These are phyloP conservation scores for Lentinula guzmanii DNA, from an alignment of 768 basidiomycete genomes.

Conservation along the genomic window DNA sequence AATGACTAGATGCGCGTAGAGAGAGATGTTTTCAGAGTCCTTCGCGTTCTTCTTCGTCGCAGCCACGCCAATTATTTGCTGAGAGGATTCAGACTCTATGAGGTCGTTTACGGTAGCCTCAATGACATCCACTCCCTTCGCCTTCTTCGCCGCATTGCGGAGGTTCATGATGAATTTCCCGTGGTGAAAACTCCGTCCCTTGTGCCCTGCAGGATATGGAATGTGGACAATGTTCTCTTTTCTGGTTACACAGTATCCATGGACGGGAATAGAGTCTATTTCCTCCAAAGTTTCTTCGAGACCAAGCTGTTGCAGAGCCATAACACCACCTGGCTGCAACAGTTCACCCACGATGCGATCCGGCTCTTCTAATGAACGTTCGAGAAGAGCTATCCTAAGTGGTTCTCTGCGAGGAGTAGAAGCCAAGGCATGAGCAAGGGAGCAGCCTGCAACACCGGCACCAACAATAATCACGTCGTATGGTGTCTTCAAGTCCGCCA, in stretches of 20 bases:
- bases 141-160: conserved; percentile 55
- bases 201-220: conserved; percentile 70
- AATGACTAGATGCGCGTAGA: conserved; percentile 74
- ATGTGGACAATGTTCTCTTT: conserved; percentile 71
- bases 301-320: conserved; percentile 71
- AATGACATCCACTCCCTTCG: conserved; percentile 67
- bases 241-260: conserved; percentile 83
- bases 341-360: conserved; percentile 98
- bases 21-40: conserved; percentile 29
- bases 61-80: conserved; percentile 57
- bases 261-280: conserved; percentile 80
- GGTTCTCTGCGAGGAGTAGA: conserved; percentile 44
- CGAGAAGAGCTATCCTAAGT: conserved; percentile 77
- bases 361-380: conserved; percentile 87
- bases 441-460: conserved; percentile 84
- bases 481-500: conserved; percentile 10
- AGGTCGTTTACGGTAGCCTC: conserved; percentile 82
- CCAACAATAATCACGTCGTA: conserved; percentile 90
- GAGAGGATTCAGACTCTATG: conserved; percentile 41
- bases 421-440: conserved; percentile 83
- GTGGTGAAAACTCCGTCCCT: conserved; percentile 91
- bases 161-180: conserved; percentile 83
- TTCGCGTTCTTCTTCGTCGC: conserved; percentile 16
- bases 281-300: conserved; percentile 69
- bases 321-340: conserved; percentile 87